phyloP scores from a whole-genome alignment of 768 basidiomycete species.

The Mycena albidolilacea region DNA sequence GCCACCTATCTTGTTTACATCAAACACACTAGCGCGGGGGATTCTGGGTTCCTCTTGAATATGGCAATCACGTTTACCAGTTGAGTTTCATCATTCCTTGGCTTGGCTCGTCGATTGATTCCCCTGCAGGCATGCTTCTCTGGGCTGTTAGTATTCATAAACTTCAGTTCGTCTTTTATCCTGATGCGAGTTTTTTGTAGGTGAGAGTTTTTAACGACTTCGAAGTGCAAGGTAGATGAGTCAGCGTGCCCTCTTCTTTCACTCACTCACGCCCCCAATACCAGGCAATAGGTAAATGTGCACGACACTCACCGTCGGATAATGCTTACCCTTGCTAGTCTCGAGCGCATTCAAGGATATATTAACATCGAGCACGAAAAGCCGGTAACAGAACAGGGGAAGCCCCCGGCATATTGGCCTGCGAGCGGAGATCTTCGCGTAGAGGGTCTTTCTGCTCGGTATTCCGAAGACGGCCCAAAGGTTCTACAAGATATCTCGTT shows the following conservation, averaged over 20 bases:
- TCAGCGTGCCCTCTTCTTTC: constrained; percentile 24
- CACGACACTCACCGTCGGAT: constrained; percentile 25
- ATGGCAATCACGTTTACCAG: too few relatives aligned
- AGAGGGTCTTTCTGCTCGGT: too few relatives aligned
- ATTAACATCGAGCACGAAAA: constrained; percentile 49
- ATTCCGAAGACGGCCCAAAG: too few relatives aligned
- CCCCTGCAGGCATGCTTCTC: constrained; percentile 48
- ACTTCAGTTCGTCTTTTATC: neutral
- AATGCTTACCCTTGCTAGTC: constrained; percentile 9
- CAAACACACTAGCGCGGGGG: too few relatives aligned
- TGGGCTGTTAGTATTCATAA: constrained; percentile 41
- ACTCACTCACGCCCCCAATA: constrained; percentile 48
- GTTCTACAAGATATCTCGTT: constrained; percentile 33
- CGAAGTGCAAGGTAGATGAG: constrained; percentile 17
- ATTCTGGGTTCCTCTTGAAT: too few relatives aligned
- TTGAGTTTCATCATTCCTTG: neutral
- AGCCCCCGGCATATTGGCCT: constrained; percentile 67
- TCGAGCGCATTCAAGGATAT: constrained; percentile 33
- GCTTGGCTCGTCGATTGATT: neutral
- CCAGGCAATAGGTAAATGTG: constrained; percentile 1
- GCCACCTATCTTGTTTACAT: too few relatives aligned
- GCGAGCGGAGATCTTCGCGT: constrained; percentile 57
- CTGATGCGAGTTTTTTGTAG: neutral
- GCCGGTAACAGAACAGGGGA: constrained; percentile 43
- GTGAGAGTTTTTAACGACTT: constrained; percentile 5